Evolutionary conservation across 768 basidiomycete species (phyloP), one percentile per base, ranked within the genome.

Genomic region (Macrolepiota fuliginosa): DNA sequence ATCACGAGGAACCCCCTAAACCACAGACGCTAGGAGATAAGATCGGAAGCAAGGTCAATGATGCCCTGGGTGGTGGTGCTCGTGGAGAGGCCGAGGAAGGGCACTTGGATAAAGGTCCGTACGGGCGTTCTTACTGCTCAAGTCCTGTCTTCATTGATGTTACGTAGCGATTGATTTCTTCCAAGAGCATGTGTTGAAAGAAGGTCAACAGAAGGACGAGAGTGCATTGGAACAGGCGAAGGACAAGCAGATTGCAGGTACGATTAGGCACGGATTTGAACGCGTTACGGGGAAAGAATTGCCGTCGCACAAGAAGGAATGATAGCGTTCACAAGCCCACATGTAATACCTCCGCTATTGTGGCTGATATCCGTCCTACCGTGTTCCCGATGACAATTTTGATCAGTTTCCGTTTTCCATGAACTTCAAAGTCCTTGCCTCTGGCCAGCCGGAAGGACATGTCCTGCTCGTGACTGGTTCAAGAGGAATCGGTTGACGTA

Each of bases 141-240:
- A 24, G 15, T 50, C 12, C 13, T 17, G 42, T 56, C 13, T 25
- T 53, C 9, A 22, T 12, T 27, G 50, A 37, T 55, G 50, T 29
- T 50, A 25, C 47, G 32, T 56, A 77, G 77, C 72, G 17, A 73
- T 80, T 54, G 77, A 79, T 63, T 73, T 73, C 39, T 72, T 79
- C 17, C 78, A 80, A 63, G 75, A 79, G 64, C 76, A 78, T 65
- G 67, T 78, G 32, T 64, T 80, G 36, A 69, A 71, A 36, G 58
- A 72, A 56, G 77, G 77, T 12, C 63, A 67, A 42, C 79, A 80
- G 67, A 66, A 69, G 19, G 67, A 79, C 63, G 79, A 80, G 65
- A 67, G 70, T 19, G 74, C 72, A 3, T 24, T 74, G 32, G 78
- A 79, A 66, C 77, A 79, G 67, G 57, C 70, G 64, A 80, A 79